Percentiles rank a stretch among this genome's conserved stretches.
phyloP scores from a whole-genome alignment of 148 eudicot genomes.

The Rhododendron mucronatum region DNA sequence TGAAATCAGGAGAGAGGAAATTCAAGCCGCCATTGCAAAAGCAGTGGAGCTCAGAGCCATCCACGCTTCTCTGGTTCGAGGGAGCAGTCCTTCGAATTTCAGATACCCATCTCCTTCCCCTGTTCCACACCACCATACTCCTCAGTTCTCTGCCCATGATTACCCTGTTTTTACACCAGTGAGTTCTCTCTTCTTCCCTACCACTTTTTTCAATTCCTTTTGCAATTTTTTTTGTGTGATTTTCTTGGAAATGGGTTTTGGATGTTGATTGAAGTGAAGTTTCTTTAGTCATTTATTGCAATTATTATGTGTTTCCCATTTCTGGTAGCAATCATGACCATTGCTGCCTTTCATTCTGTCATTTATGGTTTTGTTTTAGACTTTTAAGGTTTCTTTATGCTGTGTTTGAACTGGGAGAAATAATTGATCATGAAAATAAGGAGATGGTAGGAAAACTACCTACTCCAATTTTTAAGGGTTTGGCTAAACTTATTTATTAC shows the following conservation, averaged over 20 bases:
- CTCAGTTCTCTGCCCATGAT: slow-evolving; percentile 68
- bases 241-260: background rate
- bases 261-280: background rate
- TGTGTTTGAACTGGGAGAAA: background rate
- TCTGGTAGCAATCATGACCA: background rate
- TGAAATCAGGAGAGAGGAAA: slow-evolving; percentile 44
- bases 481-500: too few relatives aligned
- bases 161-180: slow-evolving; percentile 97
- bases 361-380: background rate
- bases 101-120: slow-evolving; percentile 37
- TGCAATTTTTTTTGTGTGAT: background rate
- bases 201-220: background rate
- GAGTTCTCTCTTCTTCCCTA: slow-evolving; percentile 21
- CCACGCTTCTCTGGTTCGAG: slow-evolving; percentile 71
- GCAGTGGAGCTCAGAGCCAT: slow-evolving; percentile 85
- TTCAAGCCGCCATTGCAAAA: slow-evolving; percentile 76
- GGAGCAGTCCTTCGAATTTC: slow-evolving; percentile 42
- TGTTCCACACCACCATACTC: slow-evolving; percentile 28
- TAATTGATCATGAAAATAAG: background rate
- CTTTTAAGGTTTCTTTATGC: background rate
- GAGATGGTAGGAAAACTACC: background rate
- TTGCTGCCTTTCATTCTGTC: background rate
- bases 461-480: too few relatives aligned
- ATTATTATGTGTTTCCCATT: background rate
- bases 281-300: background rate